A percentile compares a stretch with the other conserved stretches of the same genome.
These are phyloP conservation scores for Dalbergia cochinchinensis DNA, from an alignment of 306 rosid genomes.

Conservation along the genomic window DNA sequence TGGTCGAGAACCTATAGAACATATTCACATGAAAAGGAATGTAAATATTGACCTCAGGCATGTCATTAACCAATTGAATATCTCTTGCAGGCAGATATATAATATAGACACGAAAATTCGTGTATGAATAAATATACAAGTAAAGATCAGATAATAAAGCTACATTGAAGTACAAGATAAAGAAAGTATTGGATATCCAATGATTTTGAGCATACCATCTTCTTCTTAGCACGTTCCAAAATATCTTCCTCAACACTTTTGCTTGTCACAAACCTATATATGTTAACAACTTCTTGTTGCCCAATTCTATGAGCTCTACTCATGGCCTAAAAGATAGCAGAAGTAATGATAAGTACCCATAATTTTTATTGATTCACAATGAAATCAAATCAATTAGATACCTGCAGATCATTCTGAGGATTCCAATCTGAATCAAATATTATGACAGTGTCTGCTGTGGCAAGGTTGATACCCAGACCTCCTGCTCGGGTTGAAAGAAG, in stretches of 20 bases:
- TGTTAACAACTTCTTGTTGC: conserved; percentile 98
- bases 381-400: conserved; percentile 38
- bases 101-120: neutral
- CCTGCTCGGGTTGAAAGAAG: conserved; percentile 99
- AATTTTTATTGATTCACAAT: conserved; percentile 14
- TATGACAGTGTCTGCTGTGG: conserved; percentile 98
- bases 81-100: neutral
- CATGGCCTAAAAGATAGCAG: conserved; percentile 76
- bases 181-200: conserved; percentile 24
- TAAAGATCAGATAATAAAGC: neutral
- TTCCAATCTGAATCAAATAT: conserved; percentile 99
- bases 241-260: conserved; percentile 99
- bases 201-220: conserved; percentile 71
- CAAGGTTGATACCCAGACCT: conserved; percentile 97
- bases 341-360: conserved; percentile 19
- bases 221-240: conserved; percentile 97
- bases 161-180: neutral
- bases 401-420: conserved; percentile 99
- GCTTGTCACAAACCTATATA: conserved; percentile 97
- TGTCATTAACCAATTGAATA: conserved; percentile 17
- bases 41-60: conserved; percentile 32
- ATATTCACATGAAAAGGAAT: conserved; percentile 41
- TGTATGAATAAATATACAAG: neutral
- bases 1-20: conserved; percentile 92
- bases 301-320: conserved; percentile 99